Conservation (phyloP, 495 filamentous ascomycete species). For the Aspergillus heteromorphus region DNA sequence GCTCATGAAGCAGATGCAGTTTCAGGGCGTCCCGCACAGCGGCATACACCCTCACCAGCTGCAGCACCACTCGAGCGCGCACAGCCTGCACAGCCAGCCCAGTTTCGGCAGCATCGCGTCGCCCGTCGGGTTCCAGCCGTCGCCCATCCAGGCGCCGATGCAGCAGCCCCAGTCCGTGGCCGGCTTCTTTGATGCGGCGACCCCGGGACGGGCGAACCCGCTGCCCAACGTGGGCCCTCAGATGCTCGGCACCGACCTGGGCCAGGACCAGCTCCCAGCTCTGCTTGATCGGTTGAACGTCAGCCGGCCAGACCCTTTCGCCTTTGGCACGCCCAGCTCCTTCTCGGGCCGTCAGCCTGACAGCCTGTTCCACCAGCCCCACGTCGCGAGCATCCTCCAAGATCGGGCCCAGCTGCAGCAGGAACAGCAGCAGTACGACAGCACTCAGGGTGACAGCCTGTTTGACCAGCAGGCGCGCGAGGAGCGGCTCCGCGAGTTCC, state of each 20-base stretch:
- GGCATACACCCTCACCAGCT: constrained; percentile 51
- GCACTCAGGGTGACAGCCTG: constrained; percentile 35
- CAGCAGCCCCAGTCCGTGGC: constrained; percentile 48
- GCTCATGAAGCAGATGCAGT: constrained; percentile 67
- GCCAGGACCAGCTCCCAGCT: constrained; percentile 56
- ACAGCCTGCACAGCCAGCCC: constrained; percentile 93
- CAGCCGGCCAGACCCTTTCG: constrained; percentile 45
- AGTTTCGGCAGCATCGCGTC: constrained; percentile 90
- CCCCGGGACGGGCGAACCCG: constrained; percentile 33
- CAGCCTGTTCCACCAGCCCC: constrained; percentile 48
- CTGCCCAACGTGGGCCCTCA: constrained; percentile 44
- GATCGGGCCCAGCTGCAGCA: constrained; percentile 57
- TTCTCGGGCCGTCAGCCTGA: constrained; percentile 53
- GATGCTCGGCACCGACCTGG: constrained; percentile 45
- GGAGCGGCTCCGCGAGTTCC: constrained; percentile 60
- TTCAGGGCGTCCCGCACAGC: constrained; percentile 51
- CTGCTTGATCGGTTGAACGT: constrained; percentile 58
- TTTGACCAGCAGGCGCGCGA: constrained; percentile 50
- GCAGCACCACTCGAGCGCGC: constrained; percentile 89
- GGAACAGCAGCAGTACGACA: constrained; percentile 59
- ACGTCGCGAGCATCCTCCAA: constrained; percentile 54
- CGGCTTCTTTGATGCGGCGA: constrained; percentile 67
- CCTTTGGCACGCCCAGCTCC: constrained; percentile 44
- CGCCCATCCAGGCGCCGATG: constrained; percentile 66
- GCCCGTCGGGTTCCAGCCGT: constrained; percentile 68